Evolutionary conservation across 176 grass and related monocot species (phyloP).

Genomic region (Aegilops sharonensis): DNA sequence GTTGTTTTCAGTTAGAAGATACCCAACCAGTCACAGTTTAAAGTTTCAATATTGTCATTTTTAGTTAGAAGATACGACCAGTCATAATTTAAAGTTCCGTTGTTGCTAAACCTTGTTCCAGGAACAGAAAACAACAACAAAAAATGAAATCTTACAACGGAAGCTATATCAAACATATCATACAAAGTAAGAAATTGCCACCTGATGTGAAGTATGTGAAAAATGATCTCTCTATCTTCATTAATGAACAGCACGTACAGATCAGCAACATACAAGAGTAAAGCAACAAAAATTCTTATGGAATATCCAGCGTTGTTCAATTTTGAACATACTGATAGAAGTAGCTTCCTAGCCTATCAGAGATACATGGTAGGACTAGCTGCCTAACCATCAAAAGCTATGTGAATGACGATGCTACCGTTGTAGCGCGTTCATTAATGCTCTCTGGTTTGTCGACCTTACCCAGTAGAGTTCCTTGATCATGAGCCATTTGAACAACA

Average conservation of each 20-base stretch:
- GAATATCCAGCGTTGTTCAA: neutral
- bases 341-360: neutral
- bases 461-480: neutral
- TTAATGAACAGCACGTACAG: neutral
- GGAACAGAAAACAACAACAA: neutral
- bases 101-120: neutral
- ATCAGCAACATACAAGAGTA: slow-evolving; percentile 6
- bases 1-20: neutral
- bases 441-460: neutral
- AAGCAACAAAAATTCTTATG: neutral
- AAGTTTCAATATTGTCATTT: neutral
- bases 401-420: neutral
- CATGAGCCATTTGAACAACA: neutral
- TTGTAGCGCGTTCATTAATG: neutral
- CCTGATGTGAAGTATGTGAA: neutral
- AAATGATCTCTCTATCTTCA: neutral
- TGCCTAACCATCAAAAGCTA: neutral
- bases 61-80: neutral
- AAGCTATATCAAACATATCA: slow-evolving; percentile 27
- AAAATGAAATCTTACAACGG: neutral
- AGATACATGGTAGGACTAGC: neutral
- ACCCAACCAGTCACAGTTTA: too few relatives aligned
- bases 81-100: neutral
- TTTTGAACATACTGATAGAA: neutral
- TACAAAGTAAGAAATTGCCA: slow-evolving; percentile 3